A percentile compares a stretch with the other conserved stretches of the same genome.
Evolutionary conservation across 140 eudicot species (phyloP).

Genomic region (Anethum foeniculum): DNA sequence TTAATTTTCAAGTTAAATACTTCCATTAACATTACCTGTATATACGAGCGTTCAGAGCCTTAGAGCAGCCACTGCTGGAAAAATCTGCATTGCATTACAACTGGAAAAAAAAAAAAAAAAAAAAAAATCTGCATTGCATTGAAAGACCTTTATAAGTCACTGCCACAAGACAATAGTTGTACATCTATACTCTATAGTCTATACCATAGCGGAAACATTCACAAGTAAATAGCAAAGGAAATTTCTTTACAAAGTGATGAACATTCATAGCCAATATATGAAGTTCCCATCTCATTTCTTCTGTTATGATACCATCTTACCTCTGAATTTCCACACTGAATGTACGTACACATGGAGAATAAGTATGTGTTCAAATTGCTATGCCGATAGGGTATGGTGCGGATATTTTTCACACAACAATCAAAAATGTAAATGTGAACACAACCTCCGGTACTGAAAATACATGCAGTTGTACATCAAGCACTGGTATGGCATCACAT

Average conservation of each 20-base stretch:
- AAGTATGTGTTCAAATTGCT: neutral
- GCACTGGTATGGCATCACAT: neutral
- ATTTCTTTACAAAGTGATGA: neutral
- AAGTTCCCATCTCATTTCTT: neutral
- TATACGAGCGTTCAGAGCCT: neutral
- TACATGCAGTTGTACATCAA: neutral
- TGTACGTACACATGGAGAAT: neutral
- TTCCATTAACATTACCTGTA: neutral
- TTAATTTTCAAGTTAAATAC: neutral
- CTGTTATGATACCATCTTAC: neutral
- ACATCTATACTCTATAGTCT: neutral
- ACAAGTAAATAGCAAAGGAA: neutral
- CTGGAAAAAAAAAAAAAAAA: neutral
- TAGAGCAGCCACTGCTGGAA: neutral
- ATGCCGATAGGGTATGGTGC: neutral
- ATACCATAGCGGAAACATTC: neutral
- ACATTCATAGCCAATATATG: neutral
- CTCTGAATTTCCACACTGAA: neutral
- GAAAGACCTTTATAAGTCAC: neutral
- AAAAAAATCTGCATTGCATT: neutral
- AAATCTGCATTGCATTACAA: no score
- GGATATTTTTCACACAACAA: neutral
- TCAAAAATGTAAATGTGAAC: neutral
- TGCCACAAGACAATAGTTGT: neutral
- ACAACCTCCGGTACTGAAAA: neutral